Conservation (phyloP, 2,329 filamentous ascomycete genomes). For the Colletotrichum lini region DNA sequence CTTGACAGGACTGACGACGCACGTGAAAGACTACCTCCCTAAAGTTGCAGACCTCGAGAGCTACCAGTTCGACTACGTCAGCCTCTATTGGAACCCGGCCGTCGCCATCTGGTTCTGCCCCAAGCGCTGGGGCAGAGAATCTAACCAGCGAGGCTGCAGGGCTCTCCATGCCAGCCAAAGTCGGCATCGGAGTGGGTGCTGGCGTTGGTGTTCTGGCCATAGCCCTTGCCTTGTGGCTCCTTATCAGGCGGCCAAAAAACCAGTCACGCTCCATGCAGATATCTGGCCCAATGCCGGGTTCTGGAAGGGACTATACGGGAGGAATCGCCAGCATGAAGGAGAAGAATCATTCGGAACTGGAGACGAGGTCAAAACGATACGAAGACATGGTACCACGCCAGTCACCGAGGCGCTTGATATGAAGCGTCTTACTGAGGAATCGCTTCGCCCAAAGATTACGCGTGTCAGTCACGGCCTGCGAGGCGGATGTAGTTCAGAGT, state of each 20-base stretch:
- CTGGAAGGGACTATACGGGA: slow-evolving; percentile 53
- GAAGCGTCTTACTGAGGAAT: background rate
- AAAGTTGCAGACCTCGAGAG: slow-evolving; percentile 24
- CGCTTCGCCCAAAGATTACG: background rate
- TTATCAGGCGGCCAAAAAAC: slow-evolving; percentile 53
- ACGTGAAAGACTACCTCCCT: slow-evolving; percentile 14
- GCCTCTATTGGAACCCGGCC: slow-evolving; percentile 31
- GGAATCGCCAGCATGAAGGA: slow-evolving; percentile 33
- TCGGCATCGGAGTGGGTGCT: slow-evolving; percentile 65
- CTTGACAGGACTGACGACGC: background rate
- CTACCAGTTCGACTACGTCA: slow-evolving; percentile 37
- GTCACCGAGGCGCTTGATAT: slow-evolving; percentile 61
- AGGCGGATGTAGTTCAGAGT: background rate
- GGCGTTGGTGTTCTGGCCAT: slow-evolving; percentile 59
- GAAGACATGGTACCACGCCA: slow-evolving; percentile 71
- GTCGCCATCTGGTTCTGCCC: slow-evolving; percentile 16
- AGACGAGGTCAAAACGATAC: slow-evolving; percentile 67
- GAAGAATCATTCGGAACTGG: slow-evolving; percentile 60
- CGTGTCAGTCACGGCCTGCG: background rate
- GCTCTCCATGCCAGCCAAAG: slow-evolving; percentile 61
- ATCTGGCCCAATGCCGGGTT: slow-evolving; percentile 65
- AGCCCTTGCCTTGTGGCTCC: slow-evolving; percentile 56
- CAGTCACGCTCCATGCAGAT: slow-evolving; percentile 58
- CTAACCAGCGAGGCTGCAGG: slow-evolving; percentile 44
- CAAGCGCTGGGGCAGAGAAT: slow-evolving; percentile 15